Conservation (phyloP, 2,329 filamentous ascomycete species). For the Pyrenophora tritici-repentis region DNA sequence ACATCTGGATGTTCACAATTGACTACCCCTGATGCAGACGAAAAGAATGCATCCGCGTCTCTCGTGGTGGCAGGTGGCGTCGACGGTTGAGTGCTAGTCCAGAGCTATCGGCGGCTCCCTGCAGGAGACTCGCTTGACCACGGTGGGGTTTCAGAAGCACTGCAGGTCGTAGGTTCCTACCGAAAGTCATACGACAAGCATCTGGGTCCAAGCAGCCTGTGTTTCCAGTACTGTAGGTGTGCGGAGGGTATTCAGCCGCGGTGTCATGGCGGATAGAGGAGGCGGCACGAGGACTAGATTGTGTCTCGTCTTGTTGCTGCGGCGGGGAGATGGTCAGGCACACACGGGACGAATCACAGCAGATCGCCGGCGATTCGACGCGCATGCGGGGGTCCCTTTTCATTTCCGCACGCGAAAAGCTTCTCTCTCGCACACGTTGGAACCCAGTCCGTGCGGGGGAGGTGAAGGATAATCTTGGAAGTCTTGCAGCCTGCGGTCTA, state of each 20-base stretch:
- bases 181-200: slow-evolving; percentile 11
- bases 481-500: not conserved
- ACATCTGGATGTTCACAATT: too few relatives aligned
- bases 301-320: not conserved
- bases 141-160: slow-evolving; percentile 13
- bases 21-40: not conserved
- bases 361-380: slow-evolving; percentile 9
- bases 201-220: slow-evolving; percentile 4
- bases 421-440: slow-evolving; percentile 6
- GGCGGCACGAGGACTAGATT: slow-evolving; percentile 6
- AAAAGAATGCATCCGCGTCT: not conserved
- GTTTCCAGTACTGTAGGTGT: slow-evolving; percentile 1
- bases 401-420: slow-evolving; percentile 17
- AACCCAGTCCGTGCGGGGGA: slow-evolving; percentile 2
- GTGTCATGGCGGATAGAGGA: slow-evolving; percentile 9
- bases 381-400: slow-evolving; percentile 9
- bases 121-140: slow-evolving; percentile 13
- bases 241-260: not conserved
- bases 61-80: not conserved
- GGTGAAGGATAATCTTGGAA: not conserved
- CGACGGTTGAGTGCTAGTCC: slow-evolving; percentile 3
- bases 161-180: not conserved
- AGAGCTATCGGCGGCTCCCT: slow-evolving; percentile 15
- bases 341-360: slow-evolving; percentile 9
- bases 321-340: not conserved